Percentiles rank a stretch among this genome's conserved stretches.
Conservation (phyloP, 169 alveolate species). For the Plasmodium ovale region DNA sequence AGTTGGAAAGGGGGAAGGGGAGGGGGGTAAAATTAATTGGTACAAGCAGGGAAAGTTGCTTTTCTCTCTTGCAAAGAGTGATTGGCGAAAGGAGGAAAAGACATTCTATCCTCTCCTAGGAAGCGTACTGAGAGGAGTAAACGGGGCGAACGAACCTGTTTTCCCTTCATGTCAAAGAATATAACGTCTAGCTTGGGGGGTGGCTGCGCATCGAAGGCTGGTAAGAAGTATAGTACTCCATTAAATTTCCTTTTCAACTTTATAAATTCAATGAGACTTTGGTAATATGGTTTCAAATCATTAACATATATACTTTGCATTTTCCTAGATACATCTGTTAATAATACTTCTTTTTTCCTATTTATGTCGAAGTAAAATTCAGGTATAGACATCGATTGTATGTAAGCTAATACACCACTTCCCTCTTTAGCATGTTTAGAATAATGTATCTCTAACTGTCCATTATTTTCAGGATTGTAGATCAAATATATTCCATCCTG, state of each 20-base stretch:
- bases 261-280: conserved; percentile 79
- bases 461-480: conserved; percentile 42
- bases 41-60: no score
- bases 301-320: conserved; percentile 81
- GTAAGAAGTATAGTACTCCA: conserved; percentile 80
- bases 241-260: conserved; percentile 73
- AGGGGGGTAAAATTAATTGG: background rate
- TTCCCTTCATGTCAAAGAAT: conserved; percentile 70
- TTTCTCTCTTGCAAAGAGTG: no score
- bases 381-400: conserved; percentile 74
- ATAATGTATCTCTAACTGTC: conserved; percentile 68
- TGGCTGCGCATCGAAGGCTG: conserved; percentile 81
- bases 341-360: conserved; percentile 71
- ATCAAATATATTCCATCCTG: conserved; percentile 51
- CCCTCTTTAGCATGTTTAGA: conserved; percentile 37
- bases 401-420: conserved; percentile 67
- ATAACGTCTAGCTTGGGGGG: conserved; percentile 80
- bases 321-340: conserved; percentile 71
- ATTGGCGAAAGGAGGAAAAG: no score
- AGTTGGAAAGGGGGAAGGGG: background rate
- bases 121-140: no score
- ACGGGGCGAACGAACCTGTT: conserved; percentile 54
- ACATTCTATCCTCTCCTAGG: no score
- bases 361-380: conserved; percentile 78
- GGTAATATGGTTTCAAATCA: conserved; percentile 83